Base-by-base conservation (phyloP, 176 grass and related monocot species). In the Zoysia japonica region DNA sequence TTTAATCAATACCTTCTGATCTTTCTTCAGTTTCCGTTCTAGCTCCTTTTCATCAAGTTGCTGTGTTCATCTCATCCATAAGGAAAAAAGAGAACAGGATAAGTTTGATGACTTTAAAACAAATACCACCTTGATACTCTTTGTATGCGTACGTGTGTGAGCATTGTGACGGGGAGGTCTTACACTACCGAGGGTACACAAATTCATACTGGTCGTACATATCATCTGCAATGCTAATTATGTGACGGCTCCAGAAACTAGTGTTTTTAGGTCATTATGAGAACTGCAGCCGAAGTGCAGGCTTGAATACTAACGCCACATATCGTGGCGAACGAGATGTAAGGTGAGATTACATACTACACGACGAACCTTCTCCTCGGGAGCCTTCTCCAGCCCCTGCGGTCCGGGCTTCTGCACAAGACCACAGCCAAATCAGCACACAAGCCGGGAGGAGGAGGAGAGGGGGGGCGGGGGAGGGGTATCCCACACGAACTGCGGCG, bases 1-100 rank as follows among this genome's bases (percentile, higher is more conserved):
- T 15, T 50, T 14, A 12, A 65, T 71, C 5, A 6, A 39, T 86
- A 91, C 92, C 83, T 94, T 95, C 61, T 92, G 89, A 11, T 89
- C 87, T 46, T 95, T 95, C 82, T 95, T 95, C 55, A 87, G 68
- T 52, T 95, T 92, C 70, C 82, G 68, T 45, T 96, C 87, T 46
- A 86, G 66, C 66, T 96, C 93, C 71, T 88, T 88, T 46, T 90
- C 85, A 40, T 90, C 93, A 66, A 82, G 83, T 71, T 84, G 76
- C 90, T 60, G 74, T 47, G 52, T 4, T 39, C 35, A 64, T 15
- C 1, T 39, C 35, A 64, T 15, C 1, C 7, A 79, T 7, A 81
- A 35, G 3, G 13, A 78, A 40, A 57, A 42, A 44, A 75, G 4
- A 17, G 50, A 46, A 79, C 3, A 15, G 17, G 67, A 39, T 66